These are phyloP conservation scores for Solidago caesia DNA, from an alignment of 129 eudicot genomes.

Conservation along the genomic window DNA sequence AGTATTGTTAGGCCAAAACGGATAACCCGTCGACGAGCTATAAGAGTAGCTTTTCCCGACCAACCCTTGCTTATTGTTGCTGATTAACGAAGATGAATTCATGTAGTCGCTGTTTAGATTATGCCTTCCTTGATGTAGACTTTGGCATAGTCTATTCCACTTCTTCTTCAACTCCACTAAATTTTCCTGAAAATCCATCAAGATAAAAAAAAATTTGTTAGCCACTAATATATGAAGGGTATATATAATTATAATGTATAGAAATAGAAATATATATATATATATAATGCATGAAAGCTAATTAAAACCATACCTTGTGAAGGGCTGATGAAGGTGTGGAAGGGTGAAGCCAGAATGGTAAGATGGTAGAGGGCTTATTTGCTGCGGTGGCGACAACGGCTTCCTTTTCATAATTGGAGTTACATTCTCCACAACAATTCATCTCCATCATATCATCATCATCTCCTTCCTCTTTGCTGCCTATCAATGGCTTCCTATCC, in stretches of 20 bases:
- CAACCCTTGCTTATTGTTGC: slow-evolving; percentile 26
- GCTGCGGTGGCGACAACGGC: slow-evolving; percentile 28
- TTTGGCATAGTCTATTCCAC: slow-evolving; percentile 72
- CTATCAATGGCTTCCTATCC: slow-evolving; percentile 42
- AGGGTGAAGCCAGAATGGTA: slow-evolving; percentile 76
- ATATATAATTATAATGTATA: background rate
- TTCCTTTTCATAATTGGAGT: slow-evolving; percentile 73
- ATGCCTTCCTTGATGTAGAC: slow-evolving; percentile 64
- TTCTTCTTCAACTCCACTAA: slow-evolving; percentile 60
- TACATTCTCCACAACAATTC: slow-evolving; percentile 72
- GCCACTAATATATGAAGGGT: background rate
- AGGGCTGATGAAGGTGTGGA: slow-evolving; percentile 29
- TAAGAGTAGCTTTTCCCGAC: slow-evolving; percentile 39
- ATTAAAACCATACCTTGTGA: slow-evolving; percentile 43
- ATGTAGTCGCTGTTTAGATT: slow-evolving; percentile 32
- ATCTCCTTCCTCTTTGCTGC: slow-evolving; percentile 54
- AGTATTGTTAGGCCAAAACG: slow-evolving; percentile 51
- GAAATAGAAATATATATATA: background rate
- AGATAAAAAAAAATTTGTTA: background rate
- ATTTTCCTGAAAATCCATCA: slow-evolving; percentile 50
- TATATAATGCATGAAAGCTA: background rate
- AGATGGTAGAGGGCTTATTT: slow-evolving; percentile 31
- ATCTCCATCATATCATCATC: slow-evolving; percentile 32
- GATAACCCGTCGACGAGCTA: slow-evolving; percentile 45
- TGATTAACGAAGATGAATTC: slow-evolving; percentile 26